Evolutionary conservation across 2,329 filamentous ascomycete genomes (phyloP).

Genomic region (Nemania sp.): DNA sequence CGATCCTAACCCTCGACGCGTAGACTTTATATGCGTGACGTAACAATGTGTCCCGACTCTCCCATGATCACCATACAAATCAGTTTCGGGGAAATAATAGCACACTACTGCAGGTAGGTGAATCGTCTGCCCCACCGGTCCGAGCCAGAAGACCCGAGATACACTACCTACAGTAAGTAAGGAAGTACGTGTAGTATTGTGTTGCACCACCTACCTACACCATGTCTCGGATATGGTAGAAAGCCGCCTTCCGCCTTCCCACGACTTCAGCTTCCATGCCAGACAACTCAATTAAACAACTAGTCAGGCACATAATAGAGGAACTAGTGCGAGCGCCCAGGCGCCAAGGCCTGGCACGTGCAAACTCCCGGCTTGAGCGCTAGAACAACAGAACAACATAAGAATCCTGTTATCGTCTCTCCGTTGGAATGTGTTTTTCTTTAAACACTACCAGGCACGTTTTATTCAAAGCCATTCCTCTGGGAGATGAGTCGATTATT

Average conservation of each 20-base stretch:
- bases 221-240: no score
- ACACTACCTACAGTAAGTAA: no score
- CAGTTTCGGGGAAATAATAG: neutral
- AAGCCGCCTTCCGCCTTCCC: no score
- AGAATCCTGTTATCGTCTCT: neutral
- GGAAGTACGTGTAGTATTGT: no score
- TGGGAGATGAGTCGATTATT: constrained; percentile 11
- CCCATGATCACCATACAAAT: neutral
- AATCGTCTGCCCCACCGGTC: neutral
- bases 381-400: neutral
- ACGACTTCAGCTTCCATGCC: no score
- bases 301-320: no score
- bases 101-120: constrained; percentile 6
- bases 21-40: constrained; percentile 16
- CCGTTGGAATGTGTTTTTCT: constrained; percentile 3
- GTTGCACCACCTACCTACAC: no score
- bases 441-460: neutral
- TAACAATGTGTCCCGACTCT: constrained; percentile 4
- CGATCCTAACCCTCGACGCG: constrained; percentile 10
- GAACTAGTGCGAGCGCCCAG: no score
- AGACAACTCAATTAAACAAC: no score
- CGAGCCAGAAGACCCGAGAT: neutral
- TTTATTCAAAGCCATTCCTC: constrained; percentile 13
- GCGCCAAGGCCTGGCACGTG: no score
- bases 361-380: no score